Base-by-base conservation (phyloP, 2,329 filamentous ascomycete genomes). In the Pseudogymnoascus sp. region DNA sequence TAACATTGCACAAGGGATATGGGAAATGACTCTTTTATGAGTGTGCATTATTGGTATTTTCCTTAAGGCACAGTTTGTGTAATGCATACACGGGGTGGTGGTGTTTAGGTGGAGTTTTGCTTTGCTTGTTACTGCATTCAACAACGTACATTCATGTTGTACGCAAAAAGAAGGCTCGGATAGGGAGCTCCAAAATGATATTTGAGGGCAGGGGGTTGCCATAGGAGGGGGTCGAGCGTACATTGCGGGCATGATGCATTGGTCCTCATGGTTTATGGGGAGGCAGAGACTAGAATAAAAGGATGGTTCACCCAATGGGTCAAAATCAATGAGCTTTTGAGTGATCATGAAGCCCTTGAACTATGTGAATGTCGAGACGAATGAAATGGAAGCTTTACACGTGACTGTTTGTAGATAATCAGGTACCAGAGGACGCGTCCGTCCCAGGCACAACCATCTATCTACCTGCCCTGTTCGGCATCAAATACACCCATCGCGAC, bases 101-200 rank as follows among this genome's bases (percentile, higher is more conserved):
- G 57, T 67, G 67, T 71, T 70, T 68, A 69, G 68, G 67, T 68
- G 63, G 64, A 68, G 64, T 52, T 52, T 52, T 30, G 45, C 15
- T 19, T 30, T 52, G 12, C 5, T 18, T 41, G 19, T 41, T 37
- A 8, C 12, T 45, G 39, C 19, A 13, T 23, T 23, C 15, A 52
- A 33, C 45, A 30, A 52, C 45, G 45, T 52, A 52, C 45, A 33
- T 52, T 52, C 9, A 52, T 52, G 45, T 30, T 52, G 26, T 52
- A 33, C 45, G 41, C 45, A 52, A 52, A 52, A 52, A 52, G 45
- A 52, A 52, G 38, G 26, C 45, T 30, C 26, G 26, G 45, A 52
- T 52, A 30, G 12, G 5, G 26, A 30, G 26, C 19, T 8, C 45
- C 45, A 52, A 52, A 52, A 52, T 30, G 45, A 52, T 52, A 19